These are phyloP conservation scores for Quercus robur DNA, from an alignment of 306 rosid genomes.

Conservation along the genomic window DNA sequence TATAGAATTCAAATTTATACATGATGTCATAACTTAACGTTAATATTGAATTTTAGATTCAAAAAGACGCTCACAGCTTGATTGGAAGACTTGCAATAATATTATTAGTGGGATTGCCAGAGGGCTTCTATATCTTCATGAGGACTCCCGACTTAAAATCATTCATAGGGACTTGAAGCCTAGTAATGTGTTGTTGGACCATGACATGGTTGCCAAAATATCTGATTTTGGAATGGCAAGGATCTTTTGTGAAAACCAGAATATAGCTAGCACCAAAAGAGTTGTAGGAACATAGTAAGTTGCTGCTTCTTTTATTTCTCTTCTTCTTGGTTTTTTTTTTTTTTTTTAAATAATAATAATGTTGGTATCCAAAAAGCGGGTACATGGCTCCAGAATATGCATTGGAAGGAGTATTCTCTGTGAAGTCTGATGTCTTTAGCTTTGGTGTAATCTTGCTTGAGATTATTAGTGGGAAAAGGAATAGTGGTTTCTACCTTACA, in stretches of 20 bases:
- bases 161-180: conserved; percentile 58
- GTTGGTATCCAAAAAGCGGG: conserved; percentile 27
- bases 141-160: conserved; percentile 43
- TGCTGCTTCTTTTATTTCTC: not conserved
- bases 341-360: too few relatives aligned
- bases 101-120: conserved; percentile 48
- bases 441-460: conserved; percentile 46
- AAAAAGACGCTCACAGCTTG: conserved; percentile 26
- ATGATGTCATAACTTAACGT: not conserved
- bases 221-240: conserved; percentile 57
- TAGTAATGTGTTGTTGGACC: conserved; percentile 40
- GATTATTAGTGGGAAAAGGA: conserved; percentile 41
- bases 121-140: conserved; percentile 57
- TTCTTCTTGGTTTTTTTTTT: too few relatives aligned
- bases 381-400: conserved; percentile 62
- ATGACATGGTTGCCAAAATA: conserved; percentile 47
- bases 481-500: conserved; percentile 22
- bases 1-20: too few relatives aligned
- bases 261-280: conserved; percentile 34
- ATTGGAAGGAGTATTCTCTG: conserved; percentile 41
- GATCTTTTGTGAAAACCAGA: conserved; percentile 36
- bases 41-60: conserved; percentile 24
- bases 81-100: conserved; percentile 30
- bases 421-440: conserved; percentile 45
- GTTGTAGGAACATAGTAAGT: conserved; percentile 55